Conservation (phyloP, 2,329 filamentous ascomycete species). For the Colletotrichum tofieldiae region DNA sequence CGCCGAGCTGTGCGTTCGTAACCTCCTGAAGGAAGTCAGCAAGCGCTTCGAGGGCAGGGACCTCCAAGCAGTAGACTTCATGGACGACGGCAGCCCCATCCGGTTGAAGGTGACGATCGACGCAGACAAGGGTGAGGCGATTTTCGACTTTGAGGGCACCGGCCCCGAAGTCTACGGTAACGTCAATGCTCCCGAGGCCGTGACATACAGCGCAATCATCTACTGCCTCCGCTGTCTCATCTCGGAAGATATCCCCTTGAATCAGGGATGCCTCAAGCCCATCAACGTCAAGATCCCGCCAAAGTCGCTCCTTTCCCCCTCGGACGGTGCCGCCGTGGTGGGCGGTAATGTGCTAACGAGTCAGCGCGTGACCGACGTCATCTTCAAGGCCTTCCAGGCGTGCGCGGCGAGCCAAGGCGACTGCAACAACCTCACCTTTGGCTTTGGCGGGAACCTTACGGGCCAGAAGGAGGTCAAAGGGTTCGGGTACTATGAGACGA, state of each 20-base stretch:
- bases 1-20: constrained; percentile 81
- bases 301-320: constrained; percentile 82
- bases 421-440: constrained; percentile 89
- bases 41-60: constrained; percentile 80
- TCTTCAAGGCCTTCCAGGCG: constrained; percentile 80
- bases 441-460: constrained; percentile 70
- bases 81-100: constrained; percentile 89
- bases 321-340: constrained; percentile 83
- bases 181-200: constrained; percentile 85
- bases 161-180: constrained; percentile 86
- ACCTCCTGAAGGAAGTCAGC: constrained; percentile 79
- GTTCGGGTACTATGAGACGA: constrained; percentile 74
- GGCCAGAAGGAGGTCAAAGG: constrained; percentile 57
- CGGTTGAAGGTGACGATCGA: constrained; percentile 82
- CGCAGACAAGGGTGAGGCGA: constrained; percentile 80
- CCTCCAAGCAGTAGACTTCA: constrained; percentile 81
- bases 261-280: constrained; percentile 85
- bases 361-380: constrained; percentile 62
- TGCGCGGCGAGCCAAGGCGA: constrained; percentile 86
- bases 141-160: constrained; percentile 86
- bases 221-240: constrained; percentile 88
- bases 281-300: constrained; percentile 82
- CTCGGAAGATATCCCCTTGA: constrained; percentile 85
- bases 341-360: constrained; percentile 80
- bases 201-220: constrained; percentile 89